These are phyloP conservation scores for Pyrus bretschneideri DNA, from an alignment of 306 rosid genomes.

Conservation along the genomic window DNA sequence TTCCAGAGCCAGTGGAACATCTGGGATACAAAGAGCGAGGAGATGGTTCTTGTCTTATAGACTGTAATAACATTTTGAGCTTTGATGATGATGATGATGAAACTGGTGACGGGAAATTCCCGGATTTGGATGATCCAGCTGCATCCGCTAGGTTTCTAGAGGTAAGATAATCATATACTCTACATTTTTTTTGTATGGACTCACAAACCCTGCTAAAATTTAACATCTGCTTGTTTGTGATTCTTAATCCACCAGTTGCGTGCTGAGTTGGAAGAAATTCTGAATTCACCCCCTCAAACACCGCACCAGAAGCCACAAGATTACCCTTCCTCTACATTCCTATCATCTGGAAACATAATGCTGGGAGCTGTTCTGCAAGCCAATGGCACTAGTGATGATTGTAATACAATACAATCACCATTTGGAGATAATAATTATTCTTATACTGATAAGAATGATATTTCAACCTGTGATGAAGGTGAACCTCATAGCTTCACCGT, in stretches of 20 bases:
- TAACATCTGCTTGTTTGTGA: too few relatives aligned
- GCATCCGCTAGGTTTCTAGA: not conserved
- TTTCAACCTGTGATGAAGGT: conserved; percentile 8
- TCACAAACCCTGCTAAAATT: not conserved
- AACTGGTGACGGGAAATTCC: not conserved
- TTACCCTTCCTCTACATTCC: not conserved
- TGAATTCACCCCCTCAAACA: not conserved
- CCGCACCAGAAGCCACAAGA: not conserved
- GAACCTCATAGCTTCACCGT: not conserved
- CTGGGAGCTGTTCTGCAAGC: conserved; percentile 13
- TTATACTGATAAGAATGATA: not conserved
- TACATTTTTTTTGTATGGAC: not conserved
- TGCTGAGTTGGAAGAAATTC: not conserved
- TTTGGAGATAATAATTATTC: not conserved
- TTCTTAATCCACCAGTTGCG: too few relatives aligned
- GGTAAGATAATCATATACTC: not conserved
- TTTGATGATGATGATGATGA: not conserved
- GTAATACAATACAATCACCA: not conserved
- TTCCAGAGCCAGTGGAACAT: not conserved
- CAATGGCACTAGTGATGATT: not conserved
- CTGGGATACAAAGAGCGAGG: not conserved
- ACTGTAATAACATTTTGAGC: not conserved
- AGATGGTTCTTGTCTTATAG: not conserved
- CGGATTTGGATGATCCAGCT: not conserved
- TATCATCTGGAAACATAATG: not conserved